Base-by-base conservation (phyloP, 495 filamentous ascomycete genomes). In the Penicillium crystallinum region DNA sequence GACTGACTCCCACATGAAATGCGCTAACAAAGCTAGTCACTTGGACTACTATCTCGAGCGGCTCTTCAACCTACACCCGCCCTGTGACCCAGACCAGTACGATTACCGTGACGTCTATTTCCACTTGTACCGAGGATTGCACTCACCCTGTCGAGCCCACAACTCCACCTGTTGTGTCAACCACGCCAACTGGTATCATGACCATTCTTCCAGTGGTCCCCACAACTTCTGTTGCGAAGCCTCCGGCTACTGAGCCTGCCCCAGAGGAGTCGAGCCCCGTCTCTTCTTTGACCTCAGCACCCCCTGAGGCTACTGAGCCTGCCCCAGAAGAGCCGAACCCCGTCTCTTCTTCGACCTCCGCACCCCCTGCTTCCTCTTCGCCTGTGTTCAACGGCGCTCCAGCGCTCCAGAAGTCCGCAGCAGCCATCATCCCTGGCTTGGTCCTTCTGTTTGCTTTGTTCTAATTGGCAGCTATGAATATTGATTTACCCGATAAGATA, bases 61-160 rank as follows among this genome's bases (percentile, higher is more conserved):
- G 57, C 18, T 61, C 64, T 9, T 43, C 57, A 25, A 57, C 62
- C 37, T 48, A 60, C 4, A 71, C 61, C 12, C 45, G 54, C 5
- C 66, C 69, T 0, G 57, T 64, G 11, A 67, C 65, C 31, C 21
- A 52, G 15, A 68, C 62, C 3, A 66, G 49, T 42, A 62, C 67
- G 15, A 6, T 62, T 6, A 65, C 54, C 27, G 36, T 60, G 14
- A 63, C 63, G 9, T 62, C 63, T 10, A 49, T 59, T 1, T 51
- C 58, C n/a, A 62, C 58, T 34, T 61, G 56, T 47, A 56, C 36
- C 23, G 57, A 57, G 33, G 53, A 40, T 12, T 67, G 61, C 40
- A 17, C 15, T 23, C 35, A 49, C 31, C 23, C 23, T 27, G 23
- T 3, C 23, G 7, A 3, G 23, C 3, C 7, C 23, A 27, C 23